Evolutionary conservation across 306 rosid genomes (phyloP), one percentile per base, ranked within the genome.

Genomic region (Morella rubra): DNA sequence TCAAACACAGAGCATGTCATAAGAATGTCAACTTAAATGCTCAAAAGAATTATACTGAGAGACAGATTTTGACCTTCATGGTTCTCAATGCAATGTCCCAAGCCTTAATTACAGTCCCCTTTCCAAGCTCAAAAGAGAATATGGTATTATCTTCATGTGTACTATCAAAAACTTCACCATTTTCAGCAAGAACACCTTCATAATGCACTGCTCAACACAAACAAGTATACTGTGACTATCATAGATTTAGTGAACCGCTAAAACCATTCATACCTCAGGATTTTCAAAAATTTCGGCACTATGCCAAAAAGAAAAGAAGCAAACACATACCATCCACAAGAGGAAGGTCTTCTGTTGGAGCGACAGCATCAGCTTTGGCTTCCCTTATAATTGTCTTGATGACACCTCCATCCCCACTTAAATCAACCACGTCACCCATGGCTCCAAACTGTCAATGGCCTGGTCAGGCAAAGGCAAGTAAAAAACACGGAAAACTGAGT

Each of bases 71-170:
- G 58, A 95, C 99, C 99, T 95, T 95, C 99, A 92, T 92, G 77
- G 99, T 92, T 82, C 75, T 91, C 71, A 95, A 65, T 44, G 97
- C 99, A 75, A 92, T 59, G 81, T 95, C 99, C 99, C 99, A 95
- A 42, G 97, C 97, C 87, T 88, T 91, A 85, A 95, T 92, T 49
- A 95, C 97, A 81, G 86, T 72, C 32, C 93, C 97, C 86, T 89
- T 90, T 77, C 98, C 98, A 44, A 95, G 22, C 90, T 95, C 98
- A 77, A 95, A 95, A 52, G 97, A 88, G 97, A 95, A 95, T 44
- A 92, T 42, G 7, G 97, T 85, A 83, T 95, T 92, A 81, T 95
- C 98, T 66, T 95, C 98, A 0, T 83, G 97, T 1, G 98, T 95
- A 19, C 97, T 89, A 80, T 95, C 98, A 73, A 95, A 95, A 44